Evolutionary conservation across 2,329 filamentous ascomycete species (phyloP), one percentile per base, ranked within the genome.

Genomic region (Rutstroemia sp.): DNA sequence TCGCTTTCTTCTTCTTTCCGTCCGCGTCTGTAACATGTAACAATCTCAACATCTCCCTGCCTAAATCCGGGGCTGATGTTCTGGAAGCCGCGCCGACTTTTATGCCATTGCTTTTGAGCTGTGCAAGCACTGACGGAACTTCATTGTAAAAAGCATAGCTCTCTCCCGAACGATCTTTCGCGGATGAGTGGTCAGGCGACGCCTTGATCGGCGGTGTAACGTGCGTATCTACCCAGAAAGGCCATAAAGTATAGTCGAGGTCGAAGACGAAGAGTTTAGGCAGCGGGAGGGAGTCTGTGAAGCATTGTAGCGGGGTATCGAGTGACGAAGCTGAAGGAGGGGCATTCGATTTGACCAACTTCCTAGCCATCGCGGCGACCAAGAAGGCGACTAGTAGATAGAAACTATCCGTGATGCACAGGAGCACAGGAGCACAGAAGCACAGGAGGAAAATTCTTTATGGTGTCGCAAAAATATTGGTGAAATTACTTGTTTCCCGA

Each of bases 181-280:
- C 51, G 64, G 69, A 61, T 65, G 69, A 58, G 68, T 74, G 73
- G 71, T 71, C 61, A 0, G 74, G 56, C 54, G 76, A 74, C 6
- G 77, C 66, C 62, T 79, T 79, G 18, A 96, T 74, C 0, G 91
- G 92, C 6, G 84, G 80, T 23, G 83, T 82, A 65, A 94, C 87
- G 73, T 96, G 92, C 3, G 91, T 96, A 75, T 97, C 94, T 1
- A 95, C 86, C 92, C 92, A 97, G 74, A 96, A 96, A 4, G 92
- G 91, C 94, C 92, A 97, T n/a, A 97, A 79, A 0, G 94, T 97
- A 78, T 96, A 97, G 78, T 97, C 92, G 61, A 97, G 83, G 71
- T 97, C 94, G 74, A 97, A 96, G 61, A 94, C 88, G 65, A 97
- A 80, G 63, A 96, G 79, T 60, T 86, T 68, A 2, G 67, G 67